Conservation (phyloP, 768 basidiomycete genomes). For the Lentinula detonsa region DNA sequence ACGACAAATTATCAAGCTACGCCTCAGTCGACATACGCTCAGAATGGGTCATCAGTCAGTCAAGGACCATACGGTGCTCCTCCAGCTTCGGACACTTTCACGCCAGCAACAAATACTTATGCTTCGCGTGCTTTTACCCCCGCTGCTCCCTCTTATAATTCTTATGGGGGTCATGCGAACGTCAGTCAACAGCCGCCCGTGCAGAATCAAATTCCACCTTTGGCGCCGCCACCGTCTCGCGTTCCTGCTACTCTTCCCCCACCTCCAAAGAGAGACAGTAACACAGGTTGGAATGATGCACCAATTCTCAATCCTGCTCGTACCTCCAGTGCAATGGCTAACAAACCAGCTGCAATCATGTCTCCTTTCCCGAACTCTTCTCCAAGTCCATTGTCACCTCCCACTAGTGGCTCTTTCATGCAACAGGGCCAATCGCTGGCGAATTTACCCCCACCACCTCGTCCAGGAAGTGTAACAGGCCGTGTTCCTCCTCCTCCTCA, state of each 20-base stretch:
- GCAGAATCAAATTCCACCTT: slow-evolving; percentile 29
- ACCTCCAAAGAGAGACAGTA: slow-evolving; percentile 55
- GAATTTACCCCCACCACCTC: slow-evolving; percentile 46
- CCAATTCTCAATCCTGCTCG: slow-evolving; percentile 48
- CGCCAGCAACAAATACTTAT: slow-evolving; percentile 6
- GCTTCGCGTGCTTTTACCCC: slow-evolving; percentile 1
- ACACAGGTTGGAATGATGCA: slow-evolving; percentile 91
- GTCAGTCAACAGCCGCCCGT: slow-evolving; percentile 24
- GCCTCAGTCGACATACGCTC: neutral
- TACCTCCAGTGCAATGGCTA: slow-evolving; percentile 40
- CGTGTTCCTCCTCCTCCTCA: slow-evolving; percentile 32
- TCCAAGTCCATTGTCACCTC: slow-evolving; percentile 25
- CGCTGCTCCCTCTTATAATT: slow-evolving; percentile 20
- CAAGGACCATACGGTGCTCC: slow-evolving; percentile 1
- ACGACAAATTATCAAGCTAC: neutral
- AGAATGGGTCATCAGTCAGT: neutral
- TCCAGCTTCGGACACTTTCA: neutral
- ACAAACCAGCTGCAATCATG: slow-evolving; percentile 69
- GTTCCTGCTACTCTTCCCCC: slow-evolving; percentile 28
- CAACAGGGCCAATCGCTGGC: slow-evolving; percentile 17
- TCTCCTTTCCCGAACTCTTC: slow-evolving; percentile 81
- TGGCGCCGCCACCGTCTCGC: slow-evolving; percentile 38
- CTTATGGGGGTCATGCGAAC: slow-evolving; percentile 16
- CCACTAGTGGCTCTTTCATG: slow-evolving; percentile 23
- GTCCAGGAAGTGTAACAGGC: slow-evolving; percentile 56